Base-by-base conservation (phyloP, 768 basidiomycete genomes). In the Pisolithus sp. region DNA sequence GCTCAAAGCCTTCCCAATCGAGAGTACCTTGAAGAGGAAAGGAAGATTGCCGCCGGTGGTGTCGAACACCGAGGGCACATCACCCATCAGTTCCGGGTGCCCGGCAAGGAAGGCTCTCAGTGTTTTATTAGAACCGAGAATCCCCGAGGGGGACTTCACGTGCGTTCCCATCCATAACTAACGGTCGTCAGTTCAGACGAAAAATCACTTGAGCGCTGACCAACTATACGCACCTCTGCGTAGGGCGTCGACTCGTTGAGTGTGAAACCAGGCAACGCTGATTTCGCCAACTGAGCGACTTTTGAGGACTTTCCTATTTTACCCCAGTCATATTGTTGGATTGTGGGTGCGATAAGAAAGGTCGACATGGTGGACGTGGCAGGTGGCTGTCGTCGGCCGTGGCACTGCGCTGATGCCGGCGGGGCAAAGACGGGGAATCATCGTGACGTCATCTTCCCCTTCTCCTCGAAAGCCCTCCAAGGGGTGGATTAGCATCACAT, bases 91-190 rank as follows among this genome's bases (percentile, higher is more conserved):
- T 45, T 77, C 71, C 24, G 86, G 83, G 65, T 89, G 74, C 4
- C 74, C 69, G 18, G 78, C 73, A 54, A 99, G 76, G 62, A 89
- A 69, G 18, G 81, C 72, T 3, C 76, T 80, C 54, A 82, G 82
- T 20, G 68, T 62, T 56, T 68, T 67, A 30, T 70, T 69, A 9
- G 81, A 78, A 15, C 79, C 76, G 10, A 73, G 53, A 18, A 81
- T 63, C 7, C 68, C 69, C 6, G 86, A 85, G 0, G 86, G 86
- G 7, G 84, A 76, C 34, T 74, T 88, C 2, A 89, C 78, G 60
- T 98, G 96, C 0, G 96, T 98, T 9, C 96, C 96, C 95, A 98
- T 98, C 96, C 96, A 99, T 41, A 99, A 74, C 93, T 97, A 64
- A 49, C 10, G 43, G 24, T 21, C 23, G 28, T 20, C 13, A 34